phyloP scores from a whole-genome alignment of 768 basidiomycete genomes.

The Hericium coralloides region DNA sequence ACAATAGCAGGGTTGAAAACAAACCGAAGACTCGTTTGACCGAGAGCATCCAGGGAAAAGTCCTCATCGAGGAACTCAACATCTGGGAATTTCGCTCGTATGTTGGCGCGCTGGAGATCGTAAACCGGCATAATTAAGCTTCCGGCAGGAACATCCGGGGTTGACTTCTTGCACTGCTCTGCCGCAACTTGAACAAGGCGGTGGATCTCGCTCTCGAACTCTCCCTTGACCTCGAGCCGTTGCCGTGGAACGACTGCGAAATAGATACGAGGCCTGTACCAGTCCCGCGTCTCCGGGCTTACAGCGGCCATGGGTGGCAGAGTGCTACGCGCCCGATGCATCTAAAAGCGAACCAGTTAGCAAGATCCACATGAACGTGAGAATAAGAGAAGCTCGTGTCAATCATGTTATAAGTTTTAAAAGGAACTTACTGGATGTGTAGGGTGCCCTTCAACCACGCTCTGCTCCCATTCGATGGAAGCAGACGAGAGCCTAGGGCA shows the following conservation, averaged over 20 bases:
- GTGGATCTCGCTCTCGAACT: slow-evolving; percentile 31
- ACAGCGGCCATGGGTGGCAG: slow-evolving; percentile 15
- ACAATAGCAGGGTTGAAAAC: slow-evolving; percentile 1
- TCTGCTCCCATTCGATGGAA: slow-evolving; percentile 49
- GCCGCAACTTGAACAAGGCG: slow-evolving; percentile 27
- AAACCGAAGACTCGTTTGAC: slow-evolving; percentile 48
- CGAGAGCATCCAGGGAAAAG: slow-evolving; percentile 32
- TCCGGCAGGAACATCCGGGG: slow-evolving; percentile 19
- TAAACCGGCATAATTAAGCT: slow-evolving; percentile 41
- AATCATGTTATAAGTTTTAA: background rate
- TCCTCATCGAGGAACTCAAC: slow-evolving; percentile 33
- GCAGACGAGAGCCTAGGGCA: slow-evolving; percentile 34
- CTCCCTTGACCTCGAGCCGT: slow-evolving; percentile 32
- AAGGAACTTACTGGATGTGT: slow-evolving; percentile 40
- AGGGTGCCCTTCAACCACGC: slow-evolving; percentile 49
- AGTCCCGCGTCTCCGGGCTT: slow-evolving; percentile 24
- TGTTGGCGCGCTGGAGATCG: slow-evolving; percentile 41
- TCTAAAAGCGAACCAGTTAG: slow-evolving; percentile 22
- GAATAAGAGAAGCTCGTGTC: slow-evolving; percentile 2
- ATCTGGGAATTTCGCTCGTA: slow-evolving; percentile 34
- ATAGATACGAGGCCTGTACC: slow-evolving; percentile 43
- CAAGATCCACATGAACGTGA: background rate
- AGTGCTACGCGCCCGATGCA: slow-evolving; percentile 44
- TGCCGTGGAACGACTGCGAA: slow-evolving; percentile 35
- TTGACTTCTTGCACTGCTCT: slow-evolving; percentile 18